Evolutionary conservation across 179 eudicot genomes (phyloP), one percentile per base, ranked within the genome.

Genomic region (Pouteria campechiana): DNA sequence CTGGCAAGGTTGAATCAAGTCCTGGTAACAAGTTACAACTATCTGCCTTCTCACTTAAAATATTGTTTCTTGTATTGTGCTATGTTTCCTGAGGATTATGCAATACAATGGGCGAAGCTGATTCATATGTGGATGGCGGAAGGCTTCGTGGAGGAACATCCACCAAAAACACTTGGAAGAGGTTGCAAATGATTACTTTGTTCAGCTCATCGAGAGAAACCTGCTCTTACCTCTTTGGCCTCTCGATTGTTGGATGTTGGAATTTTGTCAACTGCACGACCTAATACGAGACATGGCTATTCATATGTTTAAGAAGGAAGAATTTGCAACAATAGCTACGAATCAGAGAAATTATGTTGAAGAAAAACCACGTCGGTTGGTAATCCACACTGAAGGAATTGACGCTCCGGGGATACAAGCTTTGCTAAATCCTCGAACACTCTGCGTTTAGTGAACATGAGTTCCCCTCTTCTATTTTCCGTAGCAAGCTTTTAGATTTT

Each of bases 61-160:
- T 60, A 44, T 7, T 67, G 73, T 15, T 55, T 61, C 17, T 16
- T 67, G 31, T 70, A 70, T 44, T 65, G 60, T 9, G 58, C 67
- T 1, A 1, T 56, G 6, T 70, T 70, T 38, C 75, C 68, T 2
- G 50, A 55, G 40, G 51, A 46, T 32, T 46, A 32, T 32, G 14
- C 33, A 8, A 46, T 46, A 38, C 32, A 46, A 46, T 13, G 51
- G 10, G 22, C 9, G 51, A 46, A 46, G 21, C 23, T 32, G 2
- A n/a, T 46, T 19, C 28, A 40, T 19, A 7, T 46, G 14, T 46
- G 51, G 51, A 40, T 46, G 12, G 40, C 23, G 21, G 51, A 46
- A 33, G 33, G 30, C 21, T 21, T 46, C 33, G 51, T 46, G 51
- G 51, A 32, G 15, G 30, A 46, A 30, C 13, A 32, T 17, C 19